These are phyloP conservation scores for Nepenthes gracilis DNA, from an alignment of 148 eudicot species.

Conservation along the genomic window DNA sequence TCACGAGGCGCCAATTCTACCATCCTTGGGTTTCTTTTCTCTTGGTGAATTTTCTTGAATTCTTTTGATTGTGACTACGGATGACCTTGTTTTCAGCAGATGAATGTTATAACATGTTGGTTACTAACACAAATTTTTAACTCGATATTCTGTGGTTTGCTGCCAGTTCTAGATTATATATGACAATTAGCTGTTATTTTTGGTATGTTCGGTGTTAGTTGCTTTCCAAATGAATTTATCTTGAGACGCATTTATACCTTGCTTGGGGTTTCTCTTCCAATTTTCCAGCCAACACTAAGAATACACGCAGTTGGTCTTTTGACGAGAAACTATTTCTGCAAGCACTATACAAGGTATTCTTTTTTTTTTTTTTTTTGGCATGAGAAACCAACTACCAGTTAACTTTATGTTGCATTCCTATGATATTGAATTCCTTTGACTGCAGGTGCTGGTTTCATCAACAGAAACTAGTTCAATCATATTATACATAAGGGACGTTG, in stretches of 20 bases:
- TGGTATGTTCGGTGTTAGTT: not conserved
- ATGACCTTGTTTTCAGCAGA: too few species aligned
- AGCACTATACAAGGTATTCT: conserved; percentile 72
- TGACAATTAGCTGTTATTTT: not conserved
- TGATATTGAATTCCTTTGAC: not conserved
- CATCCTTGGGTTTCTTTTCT: too few species aligned
- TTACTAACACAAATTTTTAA: too few species aligned
- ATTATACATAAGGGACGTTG: conserved; percentile 74
- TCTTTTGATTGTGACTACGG: too few species aligned
- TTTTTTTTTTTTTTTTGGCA: not conserved
- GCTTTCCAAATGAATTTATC: not conserved
- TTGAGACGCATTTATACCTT: not conserved
- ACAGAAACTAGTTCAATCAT: conserved; percentile 52
- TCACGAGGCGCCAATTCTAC: too few species aligned
- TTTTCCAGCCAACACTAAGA: conserved; percentile 34
- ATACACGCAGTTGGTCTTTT: conserved; percentile 49
- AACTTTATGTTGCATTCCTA: not conserved
- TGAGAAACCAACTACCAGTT: not conserved
- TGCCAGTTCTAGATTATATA: too few species aligned
- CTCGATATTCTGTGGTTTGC: too few species aligned
- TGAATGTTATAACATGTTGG: too few species aligned
- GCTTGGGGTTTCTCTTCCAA: not conserved
- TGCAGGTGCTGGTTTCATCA: conserved; percentile 54
- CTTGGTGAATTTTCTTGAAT: too few species aligned
- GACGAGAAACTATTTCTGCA: conserved; percentile 73